Base-by-base conservation (phyloP, 345 rosid species). In the Linum tenue region DNA sequence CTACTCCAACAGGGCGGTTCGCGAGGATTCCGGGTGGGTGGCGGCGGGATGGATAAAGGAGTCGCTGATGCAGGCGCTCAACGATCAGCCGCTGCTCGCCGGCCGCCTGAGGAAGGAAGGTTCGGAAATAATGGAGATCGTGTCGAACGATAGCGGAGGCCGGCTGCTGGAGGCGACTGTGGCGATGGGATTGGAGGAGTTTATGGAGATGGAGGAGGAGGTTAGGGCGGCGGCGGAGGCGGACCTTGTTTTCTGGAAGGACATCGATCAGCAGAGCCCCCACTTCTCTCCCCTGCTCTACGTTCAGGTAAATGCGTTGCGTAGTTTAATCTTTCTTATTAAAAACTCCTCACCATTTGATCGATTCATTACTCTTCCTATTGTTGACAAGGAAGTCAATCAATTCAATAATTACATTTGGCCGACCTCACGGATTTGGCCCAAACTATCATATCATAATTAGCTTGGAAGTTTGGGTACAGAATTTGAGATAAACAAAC, bases 41-140 rank as follows among this genome's bases (percentile, higher is more conserved):
- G 77, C 67, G 7, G 86, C 95, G 2, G 89, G 96, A 7, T 87
- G 90, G 91, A 80, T 87, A 2, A 89, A 75, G 78, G 95, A 87
- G 69, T 87, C 98, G 2, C 76, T 92, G 9, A 81, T 78, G 3
- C 78, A 70, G 66, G 92, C 82, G 8, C 66, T 89, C 61, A 37
- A 50, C 14, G 88, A 85, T 76, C 80, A 81, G 63, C 89, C 98
- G 1, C 17, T 85, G 76, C 73, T 84, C 5, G 12, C 80, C 1
- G 98, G 98, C 1, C 73, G 98, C 8, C 71, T 92, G 4, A 55
- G 87, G 56, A 65, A 59, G 2, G 14, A 48, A 2, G 53, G 14
- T 22, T 22, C 31, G 3, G 53, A 10, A 0, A 80, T 75, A 31
- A 66, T 89, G 16, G 95, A 87, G 82, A 68, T 92, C 42, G 85